Evolutionary conservation across 441 rosid species (phyloP).

Genomic region (Metrosideros polymorpha): DNA sequence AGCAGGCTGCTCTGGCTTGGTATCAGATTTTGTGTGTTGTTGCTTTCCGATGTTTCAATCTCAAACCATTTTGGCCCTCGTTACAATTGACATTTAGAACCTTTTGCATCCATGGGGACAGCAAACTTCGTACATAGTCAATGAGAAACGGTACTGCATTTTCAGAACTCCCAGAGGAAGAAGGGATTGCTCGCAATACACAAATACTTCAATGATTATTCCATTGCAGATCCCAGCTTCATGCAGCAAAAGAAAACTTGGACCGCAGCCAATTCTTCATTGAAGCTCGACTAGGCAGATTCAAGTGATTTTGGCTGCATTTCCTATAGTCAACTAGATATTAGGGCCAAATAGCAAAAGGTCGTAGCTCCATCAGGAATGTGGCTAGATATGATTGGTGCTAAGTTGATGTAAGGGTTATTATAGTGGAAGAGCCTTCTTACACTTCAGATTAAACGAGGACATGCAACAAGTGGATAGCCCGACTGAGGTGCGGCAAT

Average conservation of each 20-base stretch:
- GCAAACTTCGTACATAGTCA: background rate
- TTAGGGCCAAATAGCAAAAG: background rate
- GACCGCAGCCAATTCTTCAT: background rate
- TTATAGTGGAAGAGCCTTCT: background rate
- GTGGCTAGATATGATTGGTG: background rate
- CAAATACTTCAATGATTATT: background rate
- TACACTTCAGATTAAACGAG: background rate
- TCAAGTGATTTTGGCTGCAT: background rate
- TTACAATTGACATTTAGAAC: background rate
- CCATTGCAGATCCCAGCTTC: background rate
- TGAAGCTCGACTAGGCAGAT: background rate
- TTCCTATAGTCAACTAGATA: background rate
- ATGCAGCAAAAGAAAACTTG: background rate
- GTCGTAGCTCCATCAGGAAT: background rate
- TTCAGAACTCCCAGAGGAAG: background rate
- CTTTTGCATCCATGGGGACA: background rate
- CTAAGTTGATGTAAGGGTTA: background rate
- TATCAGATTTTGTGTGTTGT: background rate
- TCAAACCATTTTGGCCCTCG: background rate
- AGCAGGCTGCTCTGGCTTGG: background rate
- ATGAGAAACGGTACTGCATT: background rate
- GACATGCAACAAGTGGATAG: background rate
- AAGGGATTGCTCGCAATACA: background rate
- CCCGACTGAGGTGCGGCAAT: background rate
- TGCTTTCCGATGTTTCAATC: background rate